These are phyloP conservation scores for Fusarium xylarioides DNA, from an alignment of 2,329 filamentous ascomycete species.

Conservation along the genomic window DNA sequence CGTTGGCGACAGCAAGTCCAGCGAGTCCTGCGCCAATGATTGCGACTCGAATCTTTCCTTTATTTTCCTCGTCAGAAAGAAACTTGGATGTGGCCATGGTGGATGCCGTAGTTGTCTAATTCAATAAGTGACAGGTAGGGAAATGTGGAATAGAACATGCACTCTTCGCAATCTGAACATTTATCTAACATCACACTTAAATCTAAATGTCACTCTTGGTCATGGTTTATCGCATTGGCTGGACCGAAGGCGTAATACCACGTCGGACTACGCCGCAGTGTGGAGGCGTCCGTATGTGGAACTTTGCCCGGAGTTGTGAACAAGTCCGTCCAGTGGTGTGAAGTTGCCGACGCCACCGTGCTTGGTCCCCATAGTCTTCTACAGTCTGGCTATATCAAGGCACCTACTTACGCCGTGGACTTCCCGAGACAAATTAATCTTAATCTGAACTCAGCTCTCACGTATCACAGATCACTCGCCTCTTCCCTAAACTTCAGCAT, in stretches of 20 bases:
- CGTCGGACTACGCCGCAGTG: neutral
- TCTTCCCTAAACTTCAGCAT: too few species aligned
- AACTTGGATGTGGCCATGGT: neutral
- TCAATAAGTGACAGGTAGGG: neutral
- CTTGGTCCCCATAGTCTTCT: neutral
- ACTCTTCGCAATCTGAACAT: neutral
- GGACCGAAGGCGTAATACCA: neutral
- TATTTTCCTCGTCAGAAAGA: neutral
- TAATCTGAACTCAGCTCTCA: too few species aligned
- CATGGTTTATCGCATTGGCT: neutral
- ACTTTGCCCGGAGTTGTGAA: neutral
- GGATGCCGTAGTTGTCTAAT: neutral
- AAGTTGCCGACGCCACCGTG: neutral
- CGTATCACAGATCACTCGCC: too few species aligned
- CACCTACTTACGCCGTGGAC: too few species aligned
- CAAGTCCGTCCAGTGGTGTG: neutral
- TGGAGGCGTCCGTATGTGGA: neutral
- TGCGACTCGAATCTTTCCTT: neutral
- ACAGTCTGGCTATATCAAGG: too few species aligned
- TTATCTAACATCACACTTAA: neutral
- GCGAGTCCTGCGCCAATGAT: neutral
- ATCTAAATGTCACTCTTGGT: neutral
- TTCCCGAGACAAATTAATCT: too few species aligned
- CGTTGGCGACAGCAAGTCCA: neutral
- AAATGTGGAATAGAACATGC: neutral